These are phyloP conservation scores for Setaria italica DNA, from an alignment of 202 grass and related monocot species.

Conservation along the genomic window DNA sequence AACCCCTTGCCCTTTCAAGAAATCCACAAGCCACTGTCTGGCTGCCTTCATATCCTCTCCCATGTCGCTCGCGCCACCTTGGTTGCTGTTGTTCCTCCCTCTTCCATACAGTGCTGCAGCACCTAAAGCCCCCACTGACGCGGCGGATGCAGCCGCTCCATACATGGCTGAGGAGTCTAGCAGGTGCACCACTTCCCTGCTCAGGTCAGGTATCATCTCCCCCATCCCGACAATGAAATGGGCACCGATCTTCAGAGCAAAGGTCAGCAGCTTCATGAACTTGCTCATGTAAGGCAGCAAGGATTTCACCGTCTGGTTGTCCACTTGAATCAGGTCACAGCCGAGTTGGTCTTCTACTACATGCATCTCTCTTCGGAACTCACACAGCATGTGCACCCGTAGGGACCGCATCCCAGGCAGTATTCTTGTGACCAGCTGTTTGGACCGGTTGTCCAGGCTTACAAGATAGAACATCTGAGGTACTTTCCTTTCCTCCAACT, in stretches of 20 bases:
- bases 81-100: conserved; percentile 48
- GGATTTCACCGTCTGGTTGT: conserved; percentile 69
- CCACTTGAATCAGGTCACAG: conserved; percentile 85
- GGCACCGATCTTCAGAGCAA: conserved; percentile 86
- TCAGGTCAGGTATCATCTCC: conserved; percentile 95
- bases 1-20: conserved; percentile 77
- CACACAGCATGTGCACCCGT: conserved; percentile 80
- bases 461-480: conserved; percentile 95
- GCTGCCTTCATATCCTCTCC: conserved; percentile 66
- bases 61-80: conserved; percentile 55
- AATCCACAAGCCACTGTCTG: conserved; percentile 90
- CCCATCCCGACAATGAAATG: conserved; percentile 90
- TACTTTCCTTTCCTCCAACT: conserved; percentile 83
- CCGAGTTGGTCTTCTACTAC: conserved; percentile 90
- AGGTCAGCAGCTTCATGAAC: conserved; percentile 92
- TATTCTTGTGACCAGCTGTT: conserved; percentile 74
- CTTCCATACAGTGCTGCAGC: conserved; percentile 57
- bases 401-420: conserved; percentile 77
- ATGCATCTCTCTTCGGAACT: conserved; percentile 90
- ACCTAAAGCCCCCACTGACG: conserved; percentile 61
- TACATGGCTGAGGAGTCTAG: conserved; percentile 71
- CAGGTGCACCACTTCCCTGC: conserved; percentile 70
- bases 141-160: conserved; percentile 45
- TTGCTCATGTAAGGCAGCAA: conserved; percentile 82
- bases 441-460: conserved; percentile 61